phyloP scores from a whole-genome alignment of 2,329 filamentous ascomycete species.

The Lasiodiplodia theobromae region DNA sequence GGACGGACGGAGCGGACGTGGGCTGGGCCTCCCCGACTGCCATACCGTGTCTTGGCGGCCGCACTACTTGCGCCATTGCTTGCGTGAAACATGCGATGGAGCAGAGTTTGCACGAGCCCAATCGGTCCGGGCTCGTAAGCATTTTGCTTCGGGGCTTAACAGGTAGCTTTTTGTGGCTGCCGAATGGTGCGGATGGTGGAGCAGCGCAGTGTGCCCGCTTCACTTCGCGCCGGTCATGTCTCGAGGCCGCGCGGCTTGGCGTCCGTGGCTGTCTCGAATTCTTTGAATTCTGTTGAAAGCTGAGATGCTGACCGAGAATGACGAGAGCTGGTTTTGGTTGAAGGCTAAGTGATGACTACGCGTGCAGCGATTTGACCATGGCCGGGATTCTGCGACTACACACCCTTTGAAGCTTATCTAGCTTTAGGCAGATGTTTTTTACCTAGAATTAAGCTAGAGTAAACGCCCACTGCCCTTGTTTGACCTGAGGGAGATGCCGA shows the following conservation, averaged over 20 bases:
- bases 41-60: background rate
- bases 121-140: background rate
- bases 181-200: background rate
- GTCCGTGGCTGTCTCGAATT: background rate
- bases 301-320: background rate
- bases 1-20: background rate
- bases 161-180: background rate
- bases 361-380: background rate
- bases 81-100: background rate
- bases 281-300: background rate
- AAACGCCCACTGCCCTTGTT: background rate
- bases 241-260: background rate
- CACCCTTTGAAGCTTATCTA: background rate
- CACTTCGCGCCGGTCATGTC: background rate
- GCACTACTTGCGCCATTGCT: background rate
- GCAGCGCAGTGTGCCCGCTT: background rate
- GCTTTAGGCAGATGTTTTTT: background rate
- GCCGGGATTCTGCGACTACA: background rate
- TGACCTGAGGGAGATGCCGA: background rate
- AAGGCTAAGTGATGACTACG: background rate
- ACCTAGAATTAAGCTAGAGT: background rate
- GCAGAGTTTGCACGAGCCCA: background rate
- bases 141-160: background rate
- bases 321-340: background rate
- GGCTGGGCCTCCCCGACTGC: background rate